A percentile compares a stretch with the other conserved stretches of the same genome.
phyloP scores from a whole-genome alignment of 805 yeast genomes.

The Saccharomycopsis synnaedendra region DNA sequence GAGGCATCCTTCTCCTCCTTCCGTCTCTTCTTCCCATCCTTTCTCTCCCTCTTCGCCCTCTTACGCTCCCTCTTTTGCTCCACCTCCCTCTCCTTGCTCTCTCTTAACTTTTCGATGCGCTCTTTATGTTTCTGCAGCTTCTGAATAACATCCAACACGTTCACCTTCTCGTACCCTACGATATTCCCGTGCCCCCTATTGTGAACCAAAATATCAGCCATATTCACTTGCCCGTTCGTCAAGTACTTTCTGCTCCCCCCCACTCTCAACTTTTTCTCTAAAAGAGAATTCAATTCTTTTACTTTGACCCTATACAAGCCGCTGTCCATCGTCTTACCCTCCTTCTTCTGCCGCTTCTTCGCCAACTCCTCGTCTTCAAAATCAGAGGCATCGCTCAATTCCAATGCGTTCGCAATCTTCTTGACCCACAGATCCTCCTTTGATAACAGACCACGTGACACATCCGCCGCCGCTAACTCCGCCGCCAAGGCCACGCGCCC shows the following conservation, averaged over 20 bases:
- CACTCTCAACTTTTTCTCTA: constrained; percentile 32
- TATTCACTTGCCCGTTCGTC: constrained; percentile 66
- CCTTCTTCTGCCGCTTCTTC: constrained; percentile 47
- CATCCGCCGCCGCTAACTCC: constrained; percentile 62
- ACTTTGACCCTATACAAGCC: constrained; percentile 35
- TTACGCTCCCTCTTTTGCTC: constrained; percentile 7
- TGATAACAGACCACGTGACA: constrained; percentile 43
- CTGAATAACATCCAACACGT: constrained; percentile 57
- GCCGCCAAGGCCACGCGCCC: constrained; percentile 61
- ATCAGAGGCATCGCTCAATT: constrained; percentile 59
- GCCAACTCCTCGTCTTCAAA: constrained; percentile 58
- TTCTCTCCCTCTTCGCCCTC: constrained; percentile 2
- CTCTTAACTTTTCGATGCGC: constrained; percentile 6
- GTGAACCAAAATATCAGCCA: constrained; percentile 66
- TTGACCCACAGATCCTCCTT: constrained; percentile 75
- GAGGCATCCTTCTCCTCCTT: constrained; percentile 2
- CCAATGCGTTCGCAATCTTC: constrained; percentile 89
- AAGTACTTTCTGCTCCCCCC: constrained; percentile 43
- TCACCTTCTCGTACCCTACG: constrained; percentile 55
- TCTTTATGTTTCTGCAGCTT: constrained; percentile 17
- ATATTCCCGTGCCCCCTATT: constrained; percentile 58
- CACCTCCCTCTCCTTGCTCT: constrained; percentile 10
- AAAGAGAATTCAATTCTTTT: constrained; percentile 40
- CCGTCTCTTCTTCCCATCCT: constrained; percentile 7
- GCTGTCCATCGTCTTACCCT: constrained; percentile 39